Evolutionary conservation across 495 filamentous ascomycete genomes (phyloP).

Genomic region (Neurospora sp.): DNA sequence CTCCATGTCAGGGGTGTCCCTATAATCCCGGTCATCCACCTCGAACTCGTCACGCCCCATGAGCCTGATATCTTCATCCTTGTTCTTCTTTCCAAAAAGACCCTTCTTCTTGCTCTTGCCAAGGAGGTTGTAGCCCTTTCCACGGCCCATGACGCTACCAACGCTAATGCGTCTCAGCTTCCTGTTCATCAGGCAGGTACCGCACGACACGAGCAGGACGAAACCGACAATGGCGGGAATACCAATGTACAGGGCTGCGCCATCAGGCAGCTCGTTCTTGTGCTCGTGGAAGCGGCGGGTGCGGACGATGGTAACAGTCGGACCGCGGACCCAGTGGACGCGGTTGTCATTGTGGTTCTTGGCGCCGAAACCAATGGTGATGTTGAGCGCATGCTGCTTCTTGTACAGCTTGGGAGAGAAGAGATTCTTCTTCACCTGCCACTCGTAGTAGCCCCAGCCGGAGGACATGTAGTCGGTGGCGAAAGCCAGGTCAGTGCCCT

Average conservation of each 20-base stretch:
- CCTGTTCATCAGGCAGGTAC: slow-evolving; percentile 29
- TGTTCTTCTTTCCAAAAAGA: slow-evolving; percentile 14
- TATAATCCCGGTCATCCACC: background rate
- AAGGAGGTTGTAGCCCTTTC: slow-evolving; percentile 22
- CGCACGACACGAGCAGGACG: slow-evolving; percentile 19
- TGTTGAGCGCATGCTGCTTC: slow-evolving; percentile 22
- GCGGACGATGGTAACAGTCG: slow-evolving; percentile 18
- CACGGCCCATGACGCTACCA: slow-evolving; percentile 31
- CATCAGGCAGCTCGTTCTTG: slow-evolving; percentile 11
- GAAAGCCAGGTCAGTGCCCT: slow-evolving; percentile 24
- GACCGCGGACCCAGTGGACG: slow-evolving; percentile 20
- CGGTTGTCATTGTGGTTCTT: slow-evolving; percentile 7
- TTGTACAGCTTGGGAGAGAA: slow-evolving; percentile 13
- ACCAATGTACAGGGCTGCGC: slow-evolving; percentile 26
- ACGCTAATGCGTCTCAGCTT: slow-evolving; percentile 24
- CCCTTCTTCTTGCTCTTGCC: slow-evolving; percentile 22
- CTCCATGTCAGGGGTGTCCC: background rate
- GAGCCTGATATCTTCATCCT: slow-evolving; percentile 27
- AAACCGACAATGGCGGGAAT: slow-evolving; percentile 31
- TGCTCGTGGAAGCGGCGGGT: slow-evolving; percentile 12
- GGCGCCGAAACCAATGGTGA: slow-evolving; percentile 29
- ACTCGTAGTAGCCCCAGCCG: slow-evolving; percentile 32
- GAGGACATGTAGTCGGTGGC: slow-evolving; percentile 20
- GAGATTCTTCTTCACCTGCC: slow-evolving; percentile 18
- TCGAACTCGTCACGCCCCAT: slow-evolving; percentile 22